Percentiles rank a stretch among this genome's conserved stretches.
These are phyloP conservation scores for Exophiala alcalophila DNA, from an alignment of 2,329 filamentous ascomycete species.

Conservation along the genomic window DNA sequence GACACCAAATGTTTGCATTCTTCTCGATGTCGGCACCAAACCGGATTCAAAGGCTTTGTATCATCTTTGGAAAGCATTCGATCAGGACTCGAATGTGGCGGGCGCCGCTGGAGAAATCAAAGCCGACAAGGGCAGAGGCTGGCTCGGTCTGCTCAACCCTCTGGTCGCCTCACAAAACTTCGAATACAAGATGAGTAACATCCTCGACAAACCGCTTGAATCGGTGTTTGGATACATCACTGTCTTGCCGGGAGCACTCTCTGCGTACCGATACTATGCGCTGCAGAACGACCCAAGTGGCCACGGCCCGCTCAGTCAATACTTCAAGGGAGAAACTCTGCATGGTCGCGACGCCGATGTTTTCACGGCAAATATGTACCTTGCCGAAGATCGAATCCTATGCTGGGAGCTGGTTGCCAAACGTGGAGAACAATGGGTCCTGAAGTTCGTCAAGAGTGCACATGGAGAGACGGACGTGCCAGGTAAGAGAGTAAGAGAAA, in stretches of 20 bases:
- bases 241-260: constrained; percentile 89
- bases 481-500: constrained; percentile 56
- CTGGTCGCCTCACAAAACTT: constrained; percentile 97
- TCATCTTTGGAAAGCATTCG: constrained; percentile 97
- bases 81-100: constrained; percentile 94
- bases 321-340: constrained; percentile 97
- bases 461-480: constrained; percentile 98
- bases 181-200: constrained; percentile 99
- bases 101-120: constrained; percentile 97
- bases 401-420: constrained; percentile 98
- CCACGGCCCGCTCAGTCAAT: constrained; percentile 91
- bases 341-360: constrained; percentile 96
- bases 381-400: constrained; percentile 96
- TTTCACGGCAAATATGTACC: constrained; percentile 98
- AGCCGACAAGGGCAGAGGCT: constrained; percentile 86
- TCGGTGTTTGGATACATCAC: constrained; percentile 98
- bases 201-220: constrained; percentile 93
- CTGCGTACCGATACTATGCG: constrained; percentile 92
- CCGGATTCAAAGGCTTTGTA: constrained; percentile 89
- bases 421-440: constrained; percentile 87
- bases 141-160: constrained; percentile 82
- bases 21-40: constrained; percentile 93
- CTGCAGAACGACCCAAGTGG: constrained; percentile 95
- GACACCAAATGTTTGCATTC: constrained; percentile 93
- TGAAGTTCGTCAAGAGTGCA: constrained; percentile 96